A percentile compares a stretch with the other conserved stretches of the same genome.
These are phyloP conservation scores for Tulasnella sp. DNA, from an alignment of 768 basidiomycete genomes.

Conservation along the genomic window DNA sequence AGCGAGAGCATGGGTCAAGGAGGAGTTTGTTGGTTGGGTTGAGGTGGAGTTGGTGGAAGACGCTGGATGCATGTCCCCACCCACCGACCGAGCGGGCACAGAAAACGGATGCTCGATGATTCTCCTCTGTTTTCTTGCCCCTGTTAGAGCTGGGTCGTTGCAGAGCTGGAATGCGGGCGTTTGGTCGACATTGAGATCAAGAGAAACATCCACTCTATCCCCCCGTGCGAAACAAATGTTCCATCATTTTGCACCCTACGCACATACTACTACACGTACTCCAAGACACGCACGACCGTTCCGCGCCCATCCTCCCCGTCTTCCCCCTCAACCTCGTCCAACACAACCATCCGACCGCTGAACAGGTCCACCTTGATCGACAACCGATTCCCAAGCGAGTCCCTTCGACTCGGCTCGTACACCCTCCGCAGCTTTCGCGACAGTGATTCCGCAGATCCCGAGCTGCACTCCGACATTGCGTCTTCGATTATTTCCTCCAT, in stretches of 20 bases:
- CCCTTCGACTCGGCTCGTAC: constrained; percentile 10
- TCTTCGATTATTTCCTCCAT: constrained; percentile 9
- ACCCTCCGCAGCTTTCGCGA: constrained; percentile 17
- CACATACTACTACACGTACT: constrained; percentile 16
- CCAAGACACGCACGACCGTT: constrained; percentile 1
- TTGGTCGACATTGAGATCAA: constrained; percentile 28
- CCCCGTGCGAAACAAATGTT: constrained; percentile 12
- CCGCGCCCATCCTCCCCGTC: neutral
- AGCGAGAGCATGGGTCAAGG: constrained; percentile 17
- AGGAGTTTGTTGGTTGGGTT: constrained; percentile 16
- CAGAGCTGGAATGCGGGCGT: neutral
- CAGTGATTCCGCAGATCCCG: constrained; percentile 7
- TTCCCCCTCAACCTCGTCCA: constrained; percentile 3
- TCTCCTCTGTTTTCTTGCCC: neutral
- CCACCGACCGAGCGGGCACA: neutral
- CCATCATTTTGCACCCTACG: constrained; percentile 15
- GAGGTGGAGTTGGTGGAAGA: neutral
- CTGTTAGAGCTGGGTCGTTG: neutral
- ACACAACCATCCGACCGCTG: constrained; percentile 19
- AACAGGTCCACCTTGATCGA: neutral
- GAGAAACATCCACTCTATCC: constrained; percentile 18
- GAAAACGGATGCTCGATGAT: neutral
- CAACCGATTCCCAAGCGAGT: constrained; percentile 20
- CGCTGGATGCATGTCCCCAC: constrained; percentile 3
- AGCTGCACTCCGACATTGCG: constrained; percentile 12